A percentile compares a stretch with the other conserved stretches of the same genome.
phyloP scores from a whole-genome alignment of 2,329 filamentous ascomycete genomes.

The Herpotrichia juniperi region DNA sequence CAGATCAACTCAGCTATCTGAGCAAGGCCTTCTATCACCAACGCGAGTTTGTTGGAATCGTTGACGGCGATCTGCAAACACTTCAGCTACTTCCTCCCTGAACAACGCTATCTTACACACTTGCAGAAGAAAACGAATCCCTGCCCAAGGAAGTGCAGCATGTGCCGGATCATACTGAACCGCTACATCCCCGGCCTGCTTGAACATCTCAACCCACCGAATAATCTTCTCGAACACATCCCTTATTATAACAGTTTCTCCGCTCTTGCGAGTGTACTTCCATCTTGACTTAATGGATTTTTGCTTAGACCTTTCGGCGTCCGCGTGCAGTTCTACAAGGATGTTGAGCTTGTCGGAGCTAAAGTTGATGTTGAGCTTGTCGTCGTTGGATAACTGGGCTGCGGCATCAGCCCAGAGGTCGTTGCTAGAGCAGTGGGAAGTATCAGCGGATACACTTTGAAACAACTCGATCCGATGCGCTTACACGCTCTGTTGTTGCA shows the following conservation, averaged over 20 bases:
- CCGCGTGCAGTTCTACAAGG: conserved; percentile 18
- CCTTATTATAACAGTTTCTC: conserved; percentile 24
- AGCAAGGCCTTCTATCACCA: conserved; percentile 14
- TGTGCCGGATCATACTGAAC: conserved; percentile 40
- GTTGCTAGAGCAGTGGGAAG: conserved; percentile 14
- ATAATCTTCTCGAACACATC: conserved; percentile 38
- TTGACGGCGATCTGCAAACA: conserved; percentile 16
- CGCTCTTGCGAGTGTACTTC: conserved; percentile 17
- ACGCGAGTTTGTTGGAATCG: background rate
- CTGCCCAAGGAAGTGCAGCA: conserved; percentile 41
- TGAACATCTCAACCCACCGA: conserved; percentile 34
- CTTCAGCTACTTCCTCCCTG: conserved; percentile 8
- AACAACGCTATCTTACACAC: conserved; percentile 16
- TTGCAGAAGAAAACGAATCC: conserved; percentile 37
- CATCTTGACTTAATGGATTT: conserved; percentile 15
- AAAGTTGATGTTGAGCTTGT: conserved; percentile 23
- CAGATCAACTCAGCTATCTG: conserved; percentile 16
- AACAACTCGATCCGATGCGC: background rate
- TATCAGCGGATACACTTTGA: conserved; percentile 9
- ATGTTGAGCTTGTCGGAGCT: conserved; percentile 20
- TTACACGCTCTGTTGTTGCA: conserved; percentile 11
- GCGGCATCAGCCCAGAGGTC: conserved; percentile 19
- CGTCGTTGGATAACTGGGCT: conserved; percentile 12
- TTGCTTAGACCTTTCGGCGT: conserved; percentile 12
- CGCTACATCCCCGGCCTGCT: conserved; percentile 34